Evolutionary conservation across 352 stramenopile species (phyloP).

Genomic region (Hyaloperonospora brassicae): DNA sequence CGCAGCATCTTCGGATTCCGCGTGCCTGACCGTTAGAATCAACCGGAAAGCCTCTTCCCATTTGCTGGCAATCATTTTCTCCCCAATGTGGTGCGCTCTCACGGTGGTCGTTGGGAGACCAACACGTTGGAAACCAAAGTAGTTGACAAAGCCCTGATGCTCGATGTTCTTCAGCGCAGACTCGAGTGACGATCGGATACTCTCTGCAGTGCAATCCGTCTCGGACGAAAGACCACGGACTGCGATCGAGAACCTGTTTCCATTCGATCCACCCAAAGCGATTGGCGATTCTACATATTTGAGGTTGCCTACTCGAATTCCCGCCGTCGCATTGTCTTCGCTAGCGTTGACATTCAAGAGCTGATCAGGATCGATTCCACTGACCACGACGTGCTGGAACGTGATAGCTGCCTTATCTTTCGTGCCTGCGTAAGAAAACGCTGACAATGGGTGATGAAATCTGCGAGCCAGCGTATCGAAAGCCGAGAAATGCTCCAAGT

Average conservation of each 20-base stretch:
- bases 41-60: constrained; percentile 45
- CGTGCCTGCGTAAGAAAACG: constrained; percentile 58
- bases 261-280: constrained; percentile 40
- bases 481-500: constrained; percentile 66
- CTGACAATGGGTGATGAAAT: constrained; percentile 38
- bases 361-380: constrained; percentile 33
- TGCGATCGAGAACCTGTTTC: constrained; percentile 63
- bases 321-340: constrained; percentile 4
- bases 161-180: constrained; percentile 26
- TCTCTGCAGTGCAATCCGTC: constrained; percentile 1
- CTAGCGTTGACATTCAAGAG: constrained; percentile 34
- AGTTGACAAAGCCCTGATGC: constrained; percentile 59
- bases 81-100: constrained; percentile 60
- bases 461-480: constrained; percentile 46
- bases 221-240: constrained; percentile 31
- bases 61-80: constrained; percentile 53
- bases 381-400: constrained; percentile 54
- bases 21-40: constrained; percentile 34
- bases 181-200: constrained; percentile 15
- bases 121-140: constrained; percentile 79
- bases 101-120: constrained; percentile 37
- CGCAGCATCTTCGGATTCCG: constrained; percentile 27
- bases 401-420: constrained; percentile 77
- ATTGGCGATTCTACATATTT: constrained; percentile 45
- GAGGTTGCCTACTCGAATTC: constrained; percentile 42